A percentile compares a stretch with the other conserved stretches of the same genome.
phyloP scores from a whole-genome alignment of 495 filamentous ascomycete genomes.

The Podospora pseudopauciseta region DNA sequence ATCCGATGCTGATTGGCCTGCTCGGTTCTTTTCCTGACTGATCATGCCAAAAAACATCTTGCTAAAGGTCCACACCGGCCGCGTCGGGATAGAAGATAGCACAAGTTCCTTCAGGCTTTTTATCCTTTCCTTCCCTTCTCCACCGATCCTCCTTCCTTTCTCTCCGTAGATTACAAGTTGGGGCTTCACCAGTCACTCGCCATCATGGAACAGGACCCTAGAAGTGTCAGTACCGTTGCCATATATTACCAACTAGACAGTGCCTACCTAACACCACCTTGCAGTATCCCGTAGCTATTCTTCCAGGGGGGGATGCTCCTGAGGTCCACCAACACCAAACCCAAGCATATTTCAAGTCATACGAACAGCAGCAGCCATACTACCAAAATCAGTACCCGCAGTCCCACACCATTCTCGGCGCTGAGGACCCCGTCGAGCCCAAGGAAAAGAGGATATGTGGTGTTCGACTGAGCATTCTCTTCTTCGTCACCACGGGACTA shows the following conservation, averaged over 20 bases:
- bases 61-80: background rate
- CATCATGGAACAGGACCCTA: background rate
- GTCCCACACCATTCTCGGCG: background rate
- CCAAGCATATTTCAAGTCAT: background rate
- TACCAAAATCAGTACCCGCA: background rate
- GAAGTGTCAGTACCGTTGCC: background rate
- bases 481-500: background rate
- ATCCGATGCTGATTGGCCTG: background rate
- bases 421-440: background rate
- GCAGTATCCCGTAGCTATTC: background rate
- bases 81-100: background rate
- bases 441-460: slow-evolving; percentile 1
- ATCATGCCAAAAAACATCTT: background rate
- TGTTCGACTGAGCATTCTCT: slow-evolving; percentile 3
- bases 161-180: background rate
- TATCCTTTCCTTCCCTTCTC: background rate
- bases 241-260: background rate
- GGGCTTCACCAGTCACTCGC: background rate
- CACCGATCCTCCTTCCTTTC: background rate
- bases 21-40: background rate
- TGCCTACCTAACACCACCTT: background rate
- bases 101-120: background rate
- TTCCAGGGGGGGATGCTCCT: background rate
- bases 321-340: background rate
- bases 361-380: background rate